Evolutionary conservation across 192 early-diverging fungal species (phyloP), one percentile per base, ranked within the genome.

Genomic region (Linnemannia schmuckeri): DNA sequence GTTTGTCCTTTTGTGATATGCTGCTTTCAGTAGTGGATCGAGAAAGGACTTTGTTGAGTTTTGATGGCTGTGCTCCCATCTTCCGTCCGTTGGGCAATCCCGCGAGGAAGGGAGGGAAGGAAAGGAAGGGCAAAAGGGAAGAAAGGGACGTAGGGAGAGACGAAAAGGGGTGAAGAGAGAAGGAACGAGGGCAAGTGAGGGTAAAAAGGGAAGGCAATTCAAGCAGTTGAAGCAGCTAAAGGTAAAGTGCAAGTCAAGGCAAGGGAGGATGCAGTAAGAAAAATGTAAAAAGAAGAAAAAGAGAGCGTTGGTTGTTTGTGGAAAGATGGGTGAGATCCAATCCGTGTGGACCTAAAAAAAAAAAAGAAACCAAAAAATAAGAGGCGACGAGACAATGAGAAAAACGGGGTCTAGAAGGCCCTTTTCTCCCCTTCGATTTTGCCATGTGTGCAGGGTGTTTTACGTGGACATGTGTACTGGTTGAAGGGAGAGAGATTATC

Each of bases 51-150:
- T 63, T 78, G 72, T 57, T 79, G 49, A 57, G 63, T 57, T 76
- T 79, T 38, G 82, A 84, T 13, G 76, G 66, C 15, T 79, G 77
- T 27, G 72, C 63, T 37, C 82, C 82, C 82, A 84, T 84, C 35
- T 24, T 55, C 37, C 10, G 52, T 52, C 46, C 13, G 35, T 35
- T 57, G 40, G 72, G 37, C 33, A 27, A 30, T 49, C 27, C 42
- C 68, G 35, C 68, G 38, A 24, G 57, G 55, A 63, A 63, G 38
- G 35, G 17, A 27, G 8, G n/a, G 20, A 22, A 20, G 55, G 24
- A 61, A 55, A 41, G 22, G 57, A 33, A 15, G 33, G 40, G 46
- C 4, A 30, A 40, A 44, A 41, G 12, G 3, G 24, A 42, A 42
- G 35, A 24, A 38, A 15, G n/a, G 75, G 35, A 18, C 57, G 22